Evolutionary conservation across 768 basidiomycete species (phyloP).

Genomic region (Exidia glandulosa): DNA sequence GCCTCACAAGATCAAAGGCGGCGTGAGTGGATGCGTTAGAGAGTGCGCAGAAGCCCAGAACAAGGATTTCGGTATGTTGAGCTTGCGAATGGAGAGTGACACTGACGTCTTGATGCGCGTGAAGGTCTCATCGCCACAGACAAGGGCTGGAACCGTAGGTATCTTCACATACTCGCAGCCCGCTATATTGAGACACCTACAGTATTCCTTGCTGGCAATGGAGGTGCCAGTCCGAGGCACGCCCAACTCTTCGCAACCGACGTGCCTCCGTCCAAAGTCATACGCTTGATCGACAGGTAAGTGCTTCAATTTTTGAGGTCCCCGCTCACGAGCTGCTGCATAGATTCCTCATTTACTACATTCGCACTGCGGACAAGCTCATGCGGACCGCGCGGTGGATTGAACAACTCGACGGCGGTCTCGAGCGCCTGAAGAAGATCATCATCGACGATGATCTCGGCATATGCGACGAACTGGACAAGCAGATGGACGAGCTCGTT

Average conservation of each 20-base stretch:
- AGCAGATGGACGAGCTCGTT: conserved; percentile 53
- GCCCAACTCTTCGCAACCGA: conserved; percentile 56
- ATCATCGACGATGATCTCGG: conserved; percentile 62
- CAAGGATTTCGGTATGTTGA: conserved; percentile 48
- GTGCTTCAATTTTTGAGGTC: neutral
- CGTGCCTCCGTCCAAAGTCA: conserved; percentile 52
- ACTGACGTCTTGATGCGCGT: neutral
- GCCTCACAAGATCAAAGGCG: conserved; percentile 70
- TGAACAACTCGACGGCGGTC: conserved; percentile 56
- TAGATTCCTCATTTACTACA: conserved; percentile 51
- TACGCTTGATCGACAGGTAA: conserved; percentile 46
- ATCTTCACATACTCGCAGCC: neutral
- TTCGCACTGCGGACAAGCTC: conserved; percentile 59
- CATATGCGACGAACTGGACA: conserved; percentile 58
- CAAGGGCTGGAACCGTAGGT: conserved; percentile 64
- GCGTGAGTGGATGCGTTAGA: conserved; percentile 61
- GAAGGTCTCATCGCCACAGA: conserved; percentile 54
- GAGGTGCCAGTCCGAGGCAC: conserved; percentile 44
- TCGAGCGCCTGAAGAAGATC: conserved; percentile 55
- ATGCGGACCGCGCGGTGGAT: conserved; percentile 67
- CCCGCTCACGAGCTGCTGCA: too few relatives aligned
- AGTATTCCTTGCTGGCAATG: conserved; percentile 63
- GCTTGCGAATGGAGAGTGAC: neutral
- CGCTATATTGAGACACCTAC: neutral
- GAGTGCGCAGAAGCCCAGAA: conserved; percentile 72